Evolutionary conservation across 768 basidiomycete genomes (phyloP).

Genomic region (Suillus ampliporus): DNA sequence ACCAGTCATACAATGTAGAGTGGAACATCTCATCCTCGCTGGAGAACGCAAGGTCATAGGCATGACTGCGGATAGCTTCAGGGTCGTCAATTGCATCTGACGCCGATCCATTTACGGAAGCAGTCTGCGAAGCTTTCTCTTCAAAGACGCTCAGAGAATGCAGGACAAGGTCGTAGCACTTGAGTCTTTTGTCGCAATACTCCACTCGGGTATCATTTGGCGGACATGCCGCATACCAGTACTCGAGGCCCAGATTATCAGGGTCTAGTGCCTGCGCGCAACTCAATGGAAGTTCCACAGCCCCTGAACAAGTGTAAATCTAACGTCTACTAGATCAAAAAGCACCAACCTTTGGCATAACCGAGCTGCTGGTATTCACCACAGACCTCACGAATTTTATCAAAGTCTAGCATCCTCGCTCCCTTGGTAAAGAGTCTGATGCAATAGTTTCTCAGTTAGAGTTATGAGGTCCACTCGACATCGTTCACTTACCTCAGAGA

Average conservation of each 20-base stretch:
- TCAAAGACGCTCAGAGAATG: slow-evolving; percentile 85
- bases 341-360: slow-evolving; percentile 75
- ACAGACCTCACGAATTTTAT: slow-evolving; percentile 84
- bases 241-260: slow-evolving; percentile 75
- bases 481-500: slow-evolving; percentile 70
- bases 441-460: slow-evolving; percentile 16
- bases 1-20: slow-evolving; percentile 93
- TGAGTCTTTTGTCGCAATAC: slow-evolving; percentile 63
- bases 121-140: slow-evolving; percentile 50
- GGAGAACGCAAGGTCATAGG: slow-evolving; percentile 85
- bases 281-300: slow-evolving; percentile 81
- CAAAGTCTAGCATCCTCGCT: slow-evolving; percentile 80
- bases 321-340: not conserved
- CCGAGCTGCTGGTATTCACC: slow-evolving; percentile 88
- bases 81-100: slow-evolving; percentile 49
- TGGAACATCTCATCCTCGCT: slow-evolving; percentile 94
- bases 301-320: slow-evolving; percentile 53
- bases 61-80: slow-evolving; percentile 79
- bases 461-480: not conserved
- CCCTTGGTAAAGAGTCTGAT: slow-evolving; percentile 87
- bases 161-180: slow-evolving; percentile 84
- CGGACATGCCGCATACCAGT: slow-evolving; percentile 70
- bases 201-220: slow-evolving; percentile 62
- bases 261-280: slow-evolving; percentile 84
- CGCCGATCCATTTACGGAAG: slow-evolving; percentile 31